Evolutionary conservation across 139 green algal species (phyloP).

Genomic region (Coelastrella sp.): DNA sequence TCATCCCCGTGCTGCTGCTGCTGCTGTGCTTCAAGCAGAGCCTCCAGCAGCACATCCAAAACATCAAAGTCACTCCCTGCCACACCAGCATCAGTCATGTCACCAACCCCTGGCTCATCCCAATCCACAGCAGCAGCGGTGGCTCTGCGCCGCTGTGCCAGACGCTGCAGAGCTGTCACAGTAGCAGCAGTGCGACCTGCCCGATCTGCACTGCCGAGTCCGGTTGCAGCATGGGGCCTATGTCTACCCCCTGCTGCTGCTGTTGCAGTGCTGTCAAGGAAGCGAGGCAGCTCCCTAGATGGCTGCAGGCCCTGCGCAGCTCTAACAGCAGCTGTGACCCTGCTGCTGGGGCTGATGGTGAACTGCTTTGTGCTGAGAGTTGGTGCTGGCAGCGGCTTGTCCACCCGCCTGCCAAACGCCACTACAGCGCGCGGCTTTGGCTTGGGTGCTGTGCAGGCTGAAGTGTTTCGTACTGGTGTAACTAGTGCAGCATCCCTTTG

Average conservation of each 20-base stretch:
- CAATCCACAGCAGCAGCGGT: background rate
- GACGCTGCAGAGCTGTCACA: constrained; percentile 3
- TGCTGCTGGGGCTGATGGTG: constrained; percentile 16
- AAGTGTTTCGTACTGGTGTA: too few relatives aligned
- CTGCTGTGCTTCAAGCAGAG: constrained; percentile 14
- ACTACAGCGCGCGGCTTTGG: background rate
- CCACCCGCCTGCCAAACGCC: constrained; percentile 17
- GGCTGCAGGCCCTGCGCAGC: background rate
- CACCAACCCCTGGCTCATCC: background rate
- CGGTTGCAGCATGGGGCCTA: too few relatives aligned
- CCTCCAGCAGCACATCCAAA: constrained; percentile 29
- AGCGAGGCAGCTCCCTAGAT: background rate
- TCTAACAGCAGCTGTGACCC: background rate
- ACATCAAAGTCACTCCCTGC: background rate
- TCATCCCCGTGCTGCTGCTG: background rate
- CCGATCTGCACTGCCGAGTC: background rate
- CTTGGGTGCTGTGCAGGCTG: background rate
- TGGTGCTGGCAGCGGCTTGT: constrained; percentile 2
- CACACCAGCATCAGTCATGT: background rate
- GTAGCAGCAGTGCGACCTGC: background rate
- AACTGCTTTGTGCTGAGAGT: background rate
- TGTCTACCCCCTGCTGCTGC: background rate
- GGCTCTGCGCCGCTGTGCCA: background rate
- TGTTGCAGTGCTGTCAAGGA: background rate
- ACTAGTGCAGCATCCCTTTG: background rate